Evolutionary conservation across 352 stramenopile genomes (phyloP).

Genomic region (Phytopythium ostracodes): DNA sequence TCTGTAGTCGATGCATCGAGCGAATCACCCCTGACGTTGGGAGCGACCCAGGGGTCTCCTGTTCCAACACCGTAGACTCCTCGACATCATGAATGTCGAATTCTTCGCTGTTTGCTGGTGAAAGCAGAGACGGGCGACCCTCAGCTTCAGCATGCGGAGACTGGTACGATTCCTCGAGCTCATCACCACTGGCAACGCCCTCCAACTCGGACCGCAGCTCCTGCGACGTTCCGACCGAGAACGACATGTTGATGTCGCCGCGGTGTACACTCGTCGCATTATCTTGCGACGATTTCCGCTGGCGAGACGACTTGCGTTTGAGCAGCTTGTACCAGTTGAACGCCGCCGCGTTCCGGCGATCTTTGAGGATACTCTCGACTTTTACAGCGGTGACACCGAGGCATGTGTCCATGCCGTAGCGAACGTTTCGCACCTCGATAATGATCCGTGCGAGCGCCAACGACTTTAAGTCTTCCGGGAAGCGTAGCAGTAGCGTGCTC

Average conservation of each 20-base stretch:
- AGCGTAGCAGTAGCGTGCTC: slow-evolving; percentile 74
- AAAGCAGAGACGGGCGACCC: slow-evolving; percentile 18
- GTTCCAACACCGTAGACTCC: slow-evolving; percentile 23
- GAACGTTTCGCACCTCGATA: slow-evolving; percentile 84
- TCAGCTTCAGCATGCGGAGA: slow-evolving; percentile 24
- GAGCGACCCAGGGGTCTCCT: slow-evolving; percentile 33
- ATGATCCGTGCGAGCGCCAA: slow-evolving; percentile 75
- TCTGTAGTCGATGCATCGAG: slow-evolving; percentile 67
- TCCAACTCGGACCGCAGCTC: slow-evolving; percentile 68
- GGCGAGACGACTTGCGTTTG: slow-evolving; percentile 69
- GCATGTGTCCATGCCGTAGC: slow-evolving; percentile 82
- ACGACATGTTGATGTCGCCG: slow-evolving; percentile 72
- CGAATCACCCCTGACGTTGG: slow-evolving; percentile 48
- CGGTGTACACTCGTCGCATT: slow-evolving; percentile 57
- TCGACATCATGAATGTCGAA: slow-evolving; percentile 45
- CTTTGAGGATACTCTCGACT: slow-evolving; percentile 74
- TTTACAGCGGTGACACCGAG: slow-evolving; percentile 81
- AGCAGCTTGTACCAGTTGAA: slow-evolving; percentile 89
- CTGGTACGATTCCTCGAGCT: slow-evolving; percentile 22
- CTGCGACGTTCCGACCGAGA: slow-evolving; percentile 84
- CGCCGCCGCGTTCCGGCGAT: slow-evolving; percentile 62
- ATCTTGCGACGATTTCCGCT: slow-evolving; percentile 37
- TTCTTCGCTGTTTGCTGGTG: slow-evolving; percentile 31
- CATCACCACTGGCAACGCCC: slow-evolving; percentile 22
- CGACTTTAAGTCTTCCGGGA: slow-evolving; percentile 54